Evolutionary conservation across 2,329 filamentous ascomycete species (phyloP).

Genomic region (Colletotrichum tamarilloi): DNA sequence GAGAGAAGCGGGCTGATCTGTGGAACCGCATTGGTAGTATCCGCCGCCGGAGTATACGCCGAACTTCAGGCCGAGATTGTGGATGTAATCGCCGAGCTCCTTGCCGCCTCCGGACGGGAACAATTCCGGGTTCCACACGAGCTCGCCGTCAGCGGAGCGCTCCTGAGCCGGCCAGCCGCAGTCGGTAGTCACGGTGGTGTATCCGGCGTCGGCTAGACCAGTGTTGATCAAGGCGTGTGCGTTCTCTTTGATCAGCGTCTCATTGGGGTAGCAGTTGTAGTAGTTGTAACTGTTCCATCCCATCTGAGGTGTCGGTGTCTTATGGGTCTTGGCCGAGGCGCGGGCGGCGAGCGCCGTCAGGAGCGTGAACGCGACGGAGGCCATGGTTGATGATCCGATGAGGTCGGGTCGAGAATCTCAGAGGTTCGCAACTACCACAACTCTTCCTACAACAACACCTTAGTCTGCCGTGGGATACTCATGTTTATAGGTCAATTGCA

Average conservation of each 20-base stretch:
- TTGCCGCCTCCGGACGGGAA: slow-evolving; percentile 63
- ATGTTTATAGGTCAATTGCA: slow-evolving; percentile 2
- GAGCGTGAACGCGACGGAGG: slow-evolving; percentile 7
- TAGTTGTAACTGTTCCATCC: slow-evolving; percentile 72
- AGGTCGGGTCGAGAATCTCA: background rate
- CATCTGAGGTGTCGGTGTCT: slow-evolving; percentile 53
- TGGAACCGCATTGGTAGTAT: slow-evolving; percentile 56
- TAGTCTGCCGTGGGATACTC: background rate
- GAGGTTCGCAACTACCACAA: background rate
- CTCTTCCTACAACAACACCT: background rate
- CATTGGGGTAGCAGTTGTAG: slow-evolving; percentile 60
- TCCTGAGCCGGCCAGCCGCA: slow-evolving; percentile 64
- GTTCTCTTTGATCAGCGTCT: slow-evolving; percentile 61
- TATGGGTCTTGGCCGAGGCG: slow-evolving; percentile 34
- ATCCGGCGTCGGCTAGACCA: slow-evolving; percentile 63
- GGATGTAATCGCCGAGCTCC: slow-evolving; percentile 59
- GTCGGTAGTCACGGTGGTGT: slow-evolving; percentile 66
- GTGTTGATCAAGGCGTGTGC: slow-evolving; percentile 64
- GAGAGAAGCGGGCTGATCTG: slow-evolving; percentile 54
- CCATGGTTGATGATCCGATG: background rate
- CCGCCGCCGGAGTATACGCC: slow-evolving; percentile 65
- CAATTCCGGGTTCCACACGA: slow-evolving; percentile 60
- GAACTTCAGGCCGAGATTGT: slow-evolving; percentile 59
- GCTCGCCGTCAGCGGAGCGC: slow-evolving; percentile 53
- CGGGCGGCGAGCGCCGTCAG: slow-evolving; percentile 13